These are phyloP conservation scores for Sporisorium scitamineum DNA, from an alignment of 1,284 basidiomycete species.

Conservation along the genomic window DNA sequence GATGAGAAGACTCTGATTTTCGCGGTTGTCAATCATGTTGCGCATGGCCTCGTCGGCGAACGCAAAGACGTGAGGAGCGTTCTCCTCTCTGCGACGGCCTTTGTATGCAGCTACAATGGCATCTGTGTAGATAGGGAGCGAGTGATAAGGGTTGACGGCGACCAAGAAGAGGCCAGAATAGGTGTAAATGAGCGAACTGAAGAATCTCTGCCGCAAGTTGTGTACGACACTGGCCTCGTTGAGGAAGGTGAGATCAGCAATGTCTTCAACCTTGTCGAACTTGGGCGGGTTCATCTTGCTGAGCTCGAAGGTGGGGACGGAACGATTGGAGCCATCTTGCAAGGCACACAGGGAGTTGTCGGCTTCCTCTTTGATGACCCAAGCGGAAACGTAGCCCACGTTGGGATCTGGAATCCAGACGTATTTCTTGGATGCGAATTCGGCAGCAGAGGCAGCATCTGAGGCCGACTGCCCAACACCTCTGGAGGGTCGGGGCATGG, in stretches of 20 bases:
- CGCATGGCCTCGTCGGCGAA: constrained; percentile 98
- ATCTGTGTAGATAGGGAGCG: constrained; percentile 91
- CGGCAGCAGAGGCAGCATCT: constrained; percentile 75
- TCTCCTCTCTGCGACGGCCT: constrained; percentile 89
- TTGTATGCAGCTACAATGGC: constrained; percentile 93
- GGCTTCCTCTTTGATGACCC: constrained; percentile 86
- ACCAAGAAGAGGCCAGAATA: constrained; percentile 97
- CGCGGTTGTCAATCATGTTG: constrained; percentile 95
- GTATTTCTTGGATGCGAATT: constrained; percentile 97
- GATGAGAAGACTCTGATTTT: constrained; percentile 97
- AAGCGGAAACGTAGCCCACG: constrained; percentile 89
- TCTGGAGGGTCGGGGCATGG: constrained; percentile 44
- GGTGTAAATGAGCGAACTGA: constrained; percentile 82
- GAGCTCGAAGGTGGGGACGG: constrained; percentile 62
- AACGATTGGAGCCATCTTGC: constrained; percentile 73
- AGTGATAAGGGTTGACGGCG: constrained; percentile 96
- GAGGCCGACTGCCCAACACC: constrained; percentile 60
- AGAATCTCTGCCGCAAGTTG: constrained; percentile 91
- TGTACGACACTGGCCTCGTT: constrained; percentile 99
- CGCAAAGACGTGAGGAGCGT: constrained; percentile 96
- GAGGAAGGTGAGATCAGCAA: constrained; percentile 95
- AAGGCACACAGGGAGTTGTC: constrained; percentile 75
- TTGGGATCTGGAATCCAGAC: constrained; percentile 92
- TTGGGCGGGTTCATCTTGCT: constrained; percentile 85
- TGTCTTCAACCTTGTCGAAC: constrained; percentile 97